Evolutionary conservation across 352 stramenopile species (phyloP).

Genomic region (Phytophthora foliorum): DNA sequence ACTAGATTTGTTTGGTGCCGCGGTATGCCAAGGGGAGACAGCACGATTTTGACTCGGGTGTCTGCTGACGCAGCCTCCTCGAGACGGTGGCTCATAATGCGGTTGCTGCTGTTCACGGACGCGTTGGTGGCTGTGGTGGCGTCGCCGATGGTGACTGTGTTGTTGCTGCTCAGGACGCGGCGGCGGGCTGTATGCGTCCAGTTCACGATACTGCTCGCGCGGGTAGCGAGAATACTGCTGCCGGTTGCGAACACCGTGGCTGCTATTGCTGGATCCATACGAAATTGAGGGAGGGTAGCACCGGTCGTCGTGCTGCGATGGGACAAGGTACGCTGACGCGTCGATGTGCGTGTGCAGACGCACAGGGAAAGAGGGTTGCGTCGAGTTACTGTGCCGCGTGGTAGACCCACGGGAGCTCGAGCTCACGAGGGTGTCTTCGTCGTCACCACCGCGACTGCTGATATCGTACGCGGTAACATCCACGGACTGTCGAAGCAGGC

Average conservation of each 20-base stretch:
- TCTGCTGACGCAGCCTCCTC: conserved; percentile 14
- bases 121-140: conserved; percentile 27
- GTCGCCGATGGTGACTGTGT: conserved; percentile 17
- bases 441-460: conserved; percentile 10
- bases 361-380: conserved; percentile 21
- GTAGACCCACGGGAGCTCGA: conserved; percentile 8
- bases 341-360: conserved; percentile 44
- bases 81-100: conserved; percentile 17
- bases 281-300: conserved; percentile 20
- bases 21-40: conserved; percentile 23
- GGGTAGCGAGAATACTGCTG: conserved; percentile 27
- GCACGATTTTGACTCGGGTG: conserved; percentile 11
- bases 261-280: conserved; percentile 3
- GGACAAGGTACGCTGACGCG: conserved; percentile 33
- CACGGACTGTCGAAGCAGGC: conserved; percentile 20
- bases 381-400: conserved; percentile 6
- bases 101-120: conserved; percentile 21
- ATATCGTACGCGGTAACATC: conserved; percentile 32
- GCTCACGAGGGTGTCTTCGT: conserved; percentile 1
- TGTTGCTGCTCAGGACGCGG: conserved; percentile 24
- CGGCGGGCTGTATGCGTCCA: conserved; percentile 16
- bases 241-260: conserved; percentile 5
- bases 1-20: conserved; percentile 12
- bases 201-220: conserved; percentile 29
- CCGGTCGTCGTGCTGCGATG: conserved; percentile 19